Evolutionary conservation across 805 yeast genomes (phyloP).

Genomic region (Saturnispora mendoncae): DNA sequence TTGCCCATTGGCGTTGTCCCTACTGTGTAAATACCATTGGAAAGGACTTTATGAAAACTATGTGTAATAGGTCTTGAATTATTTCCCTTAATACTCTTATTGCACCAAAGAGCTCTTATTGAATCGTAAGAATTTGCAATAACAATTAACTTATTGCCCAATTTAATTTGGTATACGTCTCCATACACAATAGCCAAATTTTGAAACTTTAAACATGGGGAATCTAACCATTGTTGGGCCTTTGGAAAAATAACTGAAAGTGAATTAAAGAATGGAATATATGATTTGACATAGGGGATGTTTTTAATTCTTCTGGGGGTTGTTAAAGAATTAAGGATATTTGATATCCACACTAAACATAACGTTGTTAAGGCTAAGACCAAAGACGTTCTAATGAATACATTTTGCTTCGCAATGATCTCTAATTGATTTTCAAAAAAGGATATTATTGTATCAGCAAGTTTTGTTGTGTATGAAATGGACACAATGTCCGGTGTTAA

Average conservation of each 20-base stretch:
- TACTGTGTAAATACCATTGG: constrained; percentile 49
- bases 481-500: too few relatives aligned
- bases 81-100: constrained; percentile 37
- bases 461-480: too few relatives aligned
- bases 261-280: constrained; percentile 23
- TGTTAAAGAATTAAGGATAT: neutral
- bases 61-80: constrained; percentile 60
- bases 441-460: too few relatives aligned
- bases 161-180: constrained; percentile 49
- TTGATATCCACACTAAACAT: neutral
- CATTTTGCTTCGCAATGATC: too few relatives aligned
- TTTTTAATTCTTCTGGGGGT: constrained; percentile 15
- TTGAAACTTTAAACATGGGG: constrained; percentile 42
- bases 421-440: too few relatives aligned
- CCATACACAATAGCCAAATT: constrained; percentile 38
- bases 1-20: constrained; percentile 57
- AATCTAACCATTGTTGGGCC: constrained; percentile 13
- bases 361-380: neutral
- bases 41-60: constrained; percentile 59
- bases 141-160: constrained; percentile 49
- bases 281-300: constrained; percentile 16
- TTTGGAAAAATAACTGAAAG: constrained; percentile 22
- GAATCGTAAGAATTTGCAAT: constrained; percentile 60
- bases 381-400: too few relatives aligned
- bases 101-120: constrained; percentile 45